A percentile compares a stretch with the other conserved stretches of the same genome.
Conservation (phyloP, 2,329 filamentous ascomycete species). For the Dothiorella sarmentorum region DNA sequence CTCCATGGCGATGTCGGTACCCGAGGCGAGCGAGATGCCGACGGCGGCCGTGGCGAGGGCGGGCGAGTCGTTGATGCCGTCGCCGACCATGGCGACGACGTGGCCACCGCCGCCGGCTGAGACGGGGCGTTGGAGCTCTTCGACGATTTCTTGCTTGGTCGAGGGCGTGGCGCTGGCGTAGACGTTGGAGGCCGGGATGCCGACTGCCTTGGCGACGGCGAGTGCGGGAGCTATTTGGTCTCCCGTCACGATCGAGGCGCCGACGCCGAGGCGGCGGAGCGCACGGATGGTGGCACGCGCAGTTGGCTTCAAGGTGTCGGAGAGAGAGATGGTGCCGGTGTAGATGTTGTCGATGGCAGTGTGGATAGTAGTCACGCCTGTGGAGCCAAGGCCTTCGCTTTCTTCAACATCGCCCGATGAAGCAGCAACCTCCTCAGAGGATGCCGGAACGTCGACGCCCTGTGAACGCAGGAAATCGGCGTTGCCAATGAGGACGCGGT, state of each 20-base stretch:
- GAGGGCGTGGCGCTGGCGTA: conserved; percentile 85
- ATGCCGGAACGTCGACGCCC: conserved; percentile 59
- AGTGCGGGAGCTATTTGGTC: conserved; percentile 83
- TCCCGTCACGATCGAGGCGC: conserved; percentile 87
- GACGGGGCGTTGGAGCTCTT: conserved; percentile 60
- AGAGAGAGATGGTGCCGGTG: conserved; percentile 76
- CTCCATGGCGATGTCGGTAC: conserved; percentile 97
- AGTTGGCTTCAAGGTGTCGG: conserved; percentile 87
- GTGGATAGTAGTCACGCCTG: conserved; percentile 87
- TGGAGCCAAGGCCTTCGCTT: conserved; percentile 35
- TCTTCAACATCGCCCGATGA: conserved; percentile 17
- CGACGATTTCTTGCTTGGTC: conserved; percentile 85
- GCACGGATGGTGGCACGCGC: conserved; percentile 78
- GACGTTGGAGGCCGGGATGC: conserved; percentile 72
- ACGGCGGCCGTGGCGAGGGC: conserved; percentile 89
- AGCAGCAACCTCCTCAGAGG: conserved; percentile 28
- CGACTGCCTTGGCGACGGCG: conserved; percentile 77
- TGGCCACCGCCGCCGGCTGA: conserved; percentile 51
- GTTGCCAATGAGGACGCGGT: conserved; percentile 82
- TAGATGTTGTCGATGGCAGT: conserved; percentile 81
- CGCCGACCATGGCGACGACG: conserved; percentile 88
- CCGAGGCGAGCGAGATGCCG: conserved; percentile 86
- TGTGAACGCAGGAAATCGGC: conserved; percentile 70
- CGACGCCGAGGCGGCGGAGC: conserved; percentile 78
- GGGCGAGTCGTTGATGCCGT: conserved; percentile 97